Evolutionary conservation across 352 stramenopile species (phyloP).

Genomic region (Globisporangium cystogenes): DNA sequence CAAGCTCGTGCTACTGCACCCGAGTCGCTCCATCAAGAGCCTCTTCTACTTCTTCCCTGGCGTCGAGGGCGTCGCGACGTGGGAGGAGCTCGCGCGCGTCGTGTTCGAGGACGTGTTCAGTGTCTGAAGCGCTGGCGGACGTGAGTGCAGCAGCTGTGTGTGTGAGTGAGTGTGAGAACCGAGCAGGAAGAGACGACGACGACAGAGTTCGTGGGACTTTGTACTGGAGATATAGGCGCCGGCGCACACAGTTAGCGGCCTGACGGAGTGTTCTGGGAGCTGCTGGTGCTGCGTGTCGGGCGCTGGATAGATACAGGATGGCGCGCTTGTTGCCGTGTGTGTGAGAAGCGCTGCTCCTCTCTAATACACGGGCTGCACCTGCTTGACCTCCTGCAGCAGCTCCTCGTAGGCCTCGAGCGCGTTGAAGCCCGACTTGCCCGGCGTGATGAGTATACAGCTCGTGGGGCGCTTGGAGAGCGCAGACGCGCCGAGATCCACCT

Average conservation of each 20-base stretch:
- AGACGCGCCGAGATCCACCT: constrained; percentile 92
- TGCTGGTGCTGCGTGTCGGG: constrained; percentile 3
- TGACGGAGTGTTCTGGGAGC: background rate
- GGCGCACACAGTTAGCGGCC: background rate
- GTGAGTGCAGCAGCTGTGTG: too few relatives aligned
- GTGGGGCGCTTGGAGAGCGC: constrained; percentile 98
- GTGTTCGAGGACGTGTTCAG: constrained; percentile 66
- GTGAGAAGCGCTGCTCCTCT: too few relatives aligned
- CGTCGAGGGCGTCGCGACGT: constrained; percentile 27
- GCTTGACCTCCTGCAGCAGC: constrained; percentile 85
- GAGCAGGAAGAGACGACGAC: background rate
- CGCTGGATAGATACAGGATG: constrained; percentile 22
- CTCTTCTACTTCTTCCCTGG: constrained; percentile 70
- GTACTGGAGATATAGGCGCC: background rate
- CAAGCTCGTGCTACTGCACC: constrained; percentile 69
- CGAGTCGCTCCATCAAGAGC: constrained; percentile 61
- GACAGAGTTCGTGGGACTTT: background rate
- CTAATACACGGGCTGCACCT: constrained; percentile 85
- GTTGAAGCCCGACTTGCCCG: constrained; percentile 89
- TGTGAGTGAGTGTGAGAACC: background rate
- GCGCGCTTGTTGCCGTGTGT: too few relatives aligned
- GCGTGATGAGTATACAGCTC: constrained; percentile 97
- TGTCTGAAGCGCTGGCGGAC: background rate
- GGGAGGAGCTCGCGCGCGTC: constrained; percentile 52
- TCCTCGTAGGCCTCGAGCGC: constrained; percentile 89